Evolutionary conservation across 1,139 yeast genomes (phyloP).

Genomic region (Magnusiomyces paraingens): DNA sequence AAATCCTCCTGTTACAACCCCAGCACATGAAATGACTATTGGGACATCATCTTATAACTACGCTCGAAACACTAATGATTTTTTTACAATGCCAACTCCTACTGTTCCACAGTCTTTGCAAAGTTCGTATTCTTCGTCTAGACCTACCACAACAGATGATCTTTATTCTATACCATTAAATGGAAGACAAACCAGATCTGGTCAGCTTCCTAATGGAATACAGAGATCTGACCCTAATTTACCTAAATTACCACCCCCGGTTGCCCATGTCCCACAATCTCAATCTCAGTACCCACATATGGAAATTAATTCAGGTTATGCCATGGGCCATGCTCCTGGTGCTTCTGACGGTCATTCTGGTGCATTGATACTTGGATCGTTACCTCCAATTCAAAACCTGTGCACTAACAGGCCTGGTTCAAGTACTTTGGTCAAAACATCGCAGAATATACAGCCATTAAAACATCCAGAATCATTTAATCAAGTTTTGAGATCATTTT

Average conservation of each 20-base stretch:
- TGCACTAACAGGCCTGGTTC: background rate
- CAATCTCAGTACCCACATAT: constrained; percentile 7
- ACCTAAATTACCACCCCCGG: constrained; percentile 11
- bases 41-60: background rate
- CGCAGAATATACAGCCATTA: background rate
- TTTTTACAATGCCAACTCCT: background rate
- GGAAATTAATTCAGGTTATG: constrained; percentile 7
- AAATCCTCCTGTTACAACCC: background rate
- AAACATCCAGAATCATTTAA: background rate
- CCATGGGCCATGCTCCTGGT: constrained; percentile 8
- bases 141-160: background rate
- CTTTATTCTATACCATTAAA: background rate
- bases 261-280: constrained; percentile 10
- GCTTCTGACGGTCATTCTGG: background rate
- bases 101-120: constrained; percentile 5
- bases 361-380: background rate
- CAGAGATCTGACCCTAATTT: background rate
- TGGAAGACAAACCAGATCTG: background rate
- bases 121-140: background rate
- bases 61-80: constrained; percentile 1
- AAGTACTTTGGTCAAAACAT: background rate
- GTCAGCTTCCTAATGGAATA: background rate
- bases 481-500: constrained; percentile 19
- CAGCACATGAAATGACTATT: background rate
- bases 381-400: background rate